These are phyloP conservation scores for Theobroma grandiflorum DNA, from an alignment of 441 rosid genomes.

Conservation along the genomic window DNA sequence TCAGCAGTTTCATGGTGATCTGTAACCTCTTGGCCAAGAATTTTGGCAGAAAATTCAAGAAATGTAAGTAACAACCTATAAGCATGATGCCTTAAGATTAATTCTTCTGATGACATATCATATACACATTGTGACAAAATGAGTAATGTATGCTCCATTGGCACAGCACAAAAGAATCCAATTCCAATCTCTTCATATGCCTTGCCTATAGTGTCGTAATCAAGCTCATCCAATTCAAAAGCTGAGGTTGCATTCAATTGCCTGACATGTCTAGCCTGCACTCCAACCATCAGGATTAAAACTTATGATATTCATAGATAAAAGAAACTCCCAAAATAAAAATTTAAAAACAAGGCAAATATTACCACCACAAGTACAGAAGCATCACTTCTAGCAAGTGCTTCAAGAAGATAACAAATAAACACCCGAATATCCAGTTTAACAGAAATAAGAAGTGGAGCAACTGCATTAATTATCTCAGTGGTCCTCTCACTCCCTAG, in stretches of 20 bases:
- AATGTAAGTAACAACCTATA: slow-evolving; percentile 72
- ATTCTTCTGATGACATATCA: slow-evolving; percentile 80
- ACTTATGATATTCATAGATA: slow-evolving; percentile 21
- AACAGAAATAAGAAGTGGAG: slow-evolving; percentile 77
- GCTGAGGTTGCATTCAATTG: slow-evolving; percentile 81
- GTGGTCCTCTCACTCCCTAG: slow-evolving; percentile 55
- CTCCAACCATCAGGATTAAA: slow-evolving; percentile 26
- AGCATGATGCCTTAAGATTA: slow-evolving; percentile 83
- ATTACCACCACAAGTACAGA: slow-evolving; percentile 73
- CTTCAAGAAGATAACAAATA: slow-evolving; percentile 78
- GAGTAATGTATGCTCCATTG: slow-evolving; percentile 67
- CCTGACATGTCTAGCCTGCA: slow-evolving; percentile 76
- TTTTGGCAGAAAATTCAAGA: slow-evolving; percentile 70
- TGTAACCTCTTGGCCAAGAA: slow-evolving; percentile 51
- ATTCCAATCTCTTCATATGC: slow-evolving; percentile 75
- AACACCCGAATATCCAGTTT: slow-evolving; percentile 67
- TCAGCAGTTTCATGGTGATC: slow-evolving; percentile 37
- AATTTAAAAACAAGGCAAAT: slow-evolving; percentile 15
- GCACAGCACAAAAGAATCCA: slow-evolving; percentile 55
- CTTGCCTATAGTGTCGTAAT: slow-evolving; percentile 70
- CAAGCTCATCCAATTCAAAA: slow-evolving; percentile 82
- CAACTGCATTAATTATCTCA: slow-evolving; percentile 60
- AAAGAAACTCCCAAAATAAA: neutral
- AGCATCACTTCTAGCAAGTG: slow-evolving; percentile 72
- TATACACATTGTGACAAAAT: slow-evolving; percentile 83